Base-by-base conservation (phyloP, 768 basidiomycete genomes). In the Leccinum sublutescens region DNA sequence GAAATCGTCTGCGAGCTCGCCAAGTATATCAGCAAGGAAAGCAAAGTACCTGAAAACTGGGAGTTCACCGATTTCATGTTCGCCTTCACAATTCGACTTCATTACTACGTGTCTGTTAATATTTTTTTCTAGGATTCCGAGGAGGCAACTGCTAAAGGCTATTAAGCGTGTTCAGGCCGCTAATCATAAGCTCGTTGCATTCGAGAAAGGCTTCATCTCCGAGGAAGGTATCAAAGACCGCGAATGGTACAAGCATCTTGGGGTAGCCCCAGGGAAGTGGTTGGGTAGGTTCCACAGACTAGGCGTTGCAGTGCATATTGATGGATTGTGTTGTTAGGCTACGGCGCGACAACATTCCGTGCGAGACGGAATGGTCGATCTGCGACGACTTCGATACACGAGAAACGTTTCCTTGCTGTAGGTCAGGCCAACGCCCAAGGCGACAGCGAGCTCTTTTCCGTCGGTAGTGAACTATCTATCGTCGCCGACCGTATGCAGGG, bases 211-310 rank as follows among this genome's bases (percentile, higher is more conserved):
- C 1, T 92, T 96, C 71, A 88, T 96, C 56, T 85, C 85, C n/a
- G 77, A 87, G 64, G 84, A 77, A 17, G 94, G 93, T 1, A 85
- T 95, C 64, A 86, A 86, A 64, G 85, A 87, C 54, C 81, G 91
- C 40, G 87, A 91, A 69, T 96, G 94, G 94, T 96, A 92, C 71
- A 86, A 80, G 64, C 89, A 95, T 73, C 80, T 95, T n/a, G 93
- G 82, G 50, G 91, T 95, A 50, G 93, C 94, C 12, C 94, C 94
- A 31, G 94, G 94, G 52, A 87, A 89, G 74, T 89, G 89, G 87
- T 82, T 89, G 43, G 89, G 89, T 90, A 64, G 65, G 81, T 68
- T 29, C 15, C 25, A 10, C 48, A 58, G 36, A 57, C 34, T 52
- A 15, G 27, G 27, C 4, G 50, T 38, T 38, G 23, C 6, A 7